Conservation (phyloP, 495 filamentous ascomycete species). For the Penicillium diatomitis region DNA sequence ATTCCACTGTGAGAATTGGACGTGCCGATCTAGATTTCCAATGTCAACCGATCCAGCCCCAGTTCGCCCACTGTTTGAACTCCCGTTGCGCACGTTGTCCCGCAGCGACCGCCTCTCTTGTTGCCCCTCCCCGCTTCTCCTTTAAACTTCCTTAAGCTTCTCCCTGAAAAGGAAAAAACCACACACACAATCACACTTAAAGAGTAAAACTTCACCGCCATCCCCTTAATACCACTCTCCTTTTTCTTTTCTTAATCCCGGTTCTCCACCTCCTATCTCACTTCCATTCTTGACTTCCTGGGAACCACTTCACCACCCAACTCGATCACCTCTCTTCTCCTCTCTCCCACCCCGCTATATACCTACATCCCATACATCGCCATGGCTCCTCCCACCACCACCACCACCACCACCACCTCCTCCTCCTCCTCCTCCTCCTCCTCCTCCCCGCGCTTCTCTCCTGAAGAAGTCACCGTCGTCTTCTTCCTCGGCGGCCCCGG, state of each 20-base stretch:
- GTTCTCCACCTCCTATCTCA: neutral
- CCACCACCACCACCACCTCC: no score
- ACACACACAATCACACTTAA: no score
- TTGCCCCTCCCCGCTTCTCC: neutral
- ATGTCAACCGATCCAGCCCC: no score
- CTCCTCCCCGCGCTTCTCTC: conserved; percentile 61
- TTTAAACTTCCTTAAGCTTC: conserved; percentile 1
- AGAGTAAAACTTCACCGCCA: conserved; percentile 3
- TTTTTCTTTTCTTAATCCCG: neutral
- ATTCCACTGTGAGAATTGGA: no score
- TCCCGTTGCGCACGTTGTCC: neutral
- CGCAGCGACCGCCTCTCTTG: neutral
- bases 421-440: conserved; percentile 8
- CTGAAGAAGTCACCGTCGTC: conserved; percentile 75
- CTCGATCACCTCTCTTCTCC: no score
- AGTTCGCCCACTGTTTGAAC: neutral
- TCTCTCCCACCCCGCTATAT: no score
- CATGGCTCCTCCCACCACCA: neutral
- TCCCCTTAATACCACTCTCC: neutral
- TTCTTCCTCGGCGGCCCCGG: conserved; percentile 50
- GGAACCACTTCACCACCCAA: no score
- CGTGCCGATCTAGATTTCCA: neutral
- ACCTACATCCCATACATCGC: no score
- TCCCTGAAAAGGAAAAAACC: no score
- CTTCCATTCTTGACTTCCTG: neutral